phyloP scores from a whole-genome alignment of 208 protist species.

The Trypanosoma theileri region DNA sequence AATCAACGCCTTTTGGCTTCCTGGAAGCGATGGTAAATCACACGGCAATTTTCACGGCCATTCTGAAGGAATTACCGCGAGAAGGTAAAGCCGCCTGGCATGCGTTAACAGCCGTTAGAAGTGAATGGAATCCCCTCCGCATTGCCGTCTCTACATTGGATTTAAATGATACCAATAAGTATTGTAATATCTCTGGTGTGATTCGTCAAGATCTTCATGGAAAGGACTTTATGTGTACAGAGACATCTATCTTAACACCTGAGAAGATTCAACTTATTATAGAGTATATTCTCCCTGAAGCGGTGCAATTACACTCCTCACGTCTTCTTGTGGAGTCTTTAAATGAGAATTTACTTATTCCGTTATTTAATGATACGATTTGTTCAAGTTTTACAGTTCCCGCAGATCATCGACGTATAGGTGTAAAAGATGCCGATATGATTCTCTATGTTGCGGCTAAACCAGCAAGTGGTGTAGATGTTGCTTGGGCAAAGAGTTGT shows the following conservation, averaged over 20 bases:
- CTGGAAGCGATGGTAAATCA: too few relatives aligned
- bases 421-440: conserved; percentile 53
- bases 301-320: conserved; percentile 41
- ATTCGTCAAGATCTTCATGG: conserved; percentile 23
- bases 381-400: conserved; percentile 47
- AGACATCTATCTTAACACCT: conserved; percentile 34
- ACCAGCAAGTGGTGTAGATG: conserved; percentile 7
- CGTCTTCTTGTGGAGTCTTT: conserved; percentile 46
- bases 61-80: too few relatives aligned
- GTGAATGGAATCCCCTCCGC: conserved; percentile 35
- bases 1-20: too few relatives aligned
- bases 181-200: conserved; percentile 41
- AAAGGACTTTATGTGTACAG: conserved; percentile 19
- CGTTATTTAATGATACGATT: background rate
- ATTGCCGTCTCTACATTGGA: conserved; percentile 37
- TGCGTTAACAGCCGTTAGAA: too few relatives aligned
- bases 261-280: conserved; percentile 31
- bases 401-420: conserved; percentile 24
- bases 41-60: too few relatives aligned
- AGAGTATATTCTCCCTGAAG: conserved; percentile 34
- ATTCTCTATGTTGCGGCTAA: conserved; percentile 61
- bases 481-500: conserved; percentile 26
- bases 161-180: conserved; percentile 28
- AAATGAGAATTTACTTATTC: conserved; percentile 20
- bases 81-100: too few relatives aligned